Conservation (phyloP, 495 filamentous ascomycete genomes). For the Corynascus novoguineensis region DNA sequence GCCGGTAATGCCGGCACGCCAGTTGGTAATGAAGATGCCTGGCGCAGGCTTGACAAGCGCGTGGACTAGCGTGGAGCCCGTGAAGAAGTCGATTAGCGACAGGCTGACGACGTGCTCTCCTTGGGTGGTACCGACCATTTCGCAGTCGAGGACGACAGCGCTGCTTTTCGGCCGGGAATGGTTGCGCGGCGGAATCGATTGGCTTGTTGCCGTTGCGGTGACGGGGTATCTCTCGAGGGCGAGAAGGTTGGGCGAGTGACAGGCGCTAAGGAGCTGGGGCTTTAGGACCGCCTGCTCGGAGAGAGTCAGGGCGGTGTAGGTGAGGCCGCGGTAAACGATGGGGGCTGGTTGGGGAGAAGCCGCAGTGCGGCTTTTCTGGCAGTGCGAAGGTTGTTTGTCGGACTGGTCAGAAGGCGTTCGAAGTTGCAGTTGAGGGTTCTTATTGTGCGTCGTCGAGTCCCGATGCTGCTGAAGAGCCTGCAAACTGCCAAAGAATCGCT, state of each 20-base stretch:
- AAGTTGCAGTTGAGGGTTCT: not conserved
- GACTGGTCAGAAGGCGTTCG: no score
- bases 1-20: not conserved
- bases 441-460: not conserved
- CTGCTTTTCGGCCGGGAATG: not conserved
- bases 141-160: not conserved
- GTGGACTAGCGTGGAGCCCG: not conserved
- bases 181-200: not conserved
- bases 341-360: not conserved
- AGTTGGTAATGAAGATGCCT: not conserved
- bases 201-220: not conserved
- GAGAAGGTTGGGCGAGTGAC: not conserved
- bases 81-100: not conserved
- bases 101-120: not conserved
- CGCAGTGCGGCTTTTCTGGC: no score
- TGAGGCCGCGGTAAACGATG: not conserved
- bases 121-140: not conserved
- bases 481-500: not conserved
- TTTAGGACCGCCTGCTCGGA: not conserved
- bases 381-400: no score
- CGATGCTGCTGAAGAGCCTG: not conserved
- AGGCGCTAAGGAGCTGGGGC: not conserved
- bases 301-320: not conserved
- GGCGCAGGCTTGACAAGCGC: not conserved
- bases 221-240: not conserved